Evolutionary conservation across 352 stramenopile genomes (phyloP).

Genomic region (Peronospora destructor): DNA sequence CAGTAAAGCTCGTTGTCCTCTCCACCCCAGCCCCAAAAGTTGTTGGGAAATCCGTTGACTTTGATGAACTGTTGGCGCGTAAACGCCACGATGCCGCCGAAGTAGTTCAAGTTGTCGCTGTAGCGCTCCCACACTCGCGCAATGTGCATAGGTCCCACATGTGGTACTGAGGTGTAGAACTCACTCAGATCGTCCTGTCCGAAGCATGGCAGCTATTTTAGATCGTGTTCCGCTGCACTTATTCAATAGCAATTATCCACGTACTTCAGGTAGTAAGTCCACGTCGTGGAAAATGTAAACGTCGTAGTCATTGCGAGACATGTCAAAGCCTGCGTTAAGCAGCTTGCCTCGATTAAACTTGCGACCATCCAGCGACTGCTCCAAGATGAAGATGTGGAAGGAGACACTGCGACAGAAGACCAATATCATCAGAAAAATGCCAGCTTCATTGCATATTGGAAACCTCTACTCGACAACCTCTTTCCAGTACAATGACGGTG

Average conservation of each 20-base stretch:
- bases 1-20: too few species aligned
- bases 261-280: constrained; percentile 84
- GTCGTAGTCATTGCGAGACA: constrained; percentile 73
- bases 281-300: constrained; percentile 95
- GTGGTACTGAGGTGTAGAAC: constrained; percentile 68
- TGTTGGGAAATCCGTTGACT: too few species aligned
- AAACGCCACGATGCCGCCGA: too few species aligned
- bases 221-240: not conserved
- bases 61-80: too few species aligned
- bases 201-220: constrained; percentile 1
- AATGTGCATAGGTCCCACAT: constrained; percentile 87
- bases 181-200: constrained; percentile 57
- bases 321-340: constrained; percentile 93
- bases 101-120: constrained; percentile 91
- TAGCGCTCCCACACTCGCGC: constrained; percentile 92
- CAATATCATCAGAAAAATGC: not conserved
- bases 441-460: not conserved
- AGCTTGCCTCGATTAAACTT: constrained; percentile 98
- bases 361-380: constrained; percentile 88
- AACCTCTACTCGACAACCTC: constrained; percentile 1
- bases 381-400: constrained; percentile 92
- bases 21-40: too few species aligned
- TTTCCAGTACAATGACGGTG: constrained; percentile 22
- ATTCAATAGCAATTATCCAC: not conserved
- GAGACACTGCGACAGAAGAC: constrained; percentile 17